Evolutionary conservation across 2,329 filamentous ascomycete genomes (phyloP).

Genomic region (Volutella citrinella): DNA sequence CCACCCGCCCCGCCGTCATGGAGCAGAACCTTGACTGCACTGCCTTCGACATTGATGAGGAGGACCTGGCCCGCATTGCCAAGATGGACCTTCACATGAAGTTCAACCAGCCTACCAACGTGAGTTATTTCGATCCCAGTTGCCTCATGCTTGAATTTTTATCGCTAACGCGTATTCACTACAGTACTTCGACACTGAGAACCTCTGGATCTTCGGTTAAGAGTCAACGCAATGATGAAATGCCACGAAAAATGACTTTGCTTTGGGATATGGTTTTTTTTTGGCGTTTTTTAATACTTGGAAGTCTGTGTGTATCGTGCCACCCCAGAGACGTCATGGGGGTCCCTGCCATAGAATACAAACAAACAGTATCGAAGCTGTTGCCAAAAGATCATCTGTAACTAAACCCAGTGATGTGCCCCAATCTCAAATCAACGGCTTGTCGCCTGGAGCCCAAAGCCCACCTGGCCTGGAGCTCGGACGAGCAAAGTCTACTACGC

Average conservation of each 20-base stretch:
- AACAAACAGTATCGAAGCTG: too few species aligned
- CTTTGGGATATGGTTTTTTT: constrained; percentile 16
- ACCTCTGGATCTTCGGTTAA: constrained; percentile 58
- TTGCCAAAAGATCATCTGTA: too few species aligned
- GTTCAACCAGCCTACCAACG: constrained; percentile 74
- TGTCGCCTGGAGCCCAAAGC: too few species aligned
- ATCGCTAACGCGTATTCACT: neutral
- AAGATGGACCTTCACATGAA: constrained; percentile 63
- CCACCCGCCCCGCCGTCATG: constrained; percentile 51
- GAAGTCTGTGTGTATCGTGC: constrained; percentile 21
- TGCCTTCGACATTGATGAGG: constrained; percentile 61
- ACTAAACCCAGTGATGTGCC: too few species aligned
- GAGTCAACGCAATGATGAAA: constrained; percentile 13
- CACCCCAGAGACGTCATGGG: constrained; percentile 16
- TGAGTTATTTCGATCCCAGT: too few species aligned
- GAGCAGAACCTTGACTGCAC: constrained; percentile 65
- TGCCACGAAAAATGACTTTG: constrained; percentile 16
- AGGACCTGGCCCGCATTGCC: constrained; percentile 66
- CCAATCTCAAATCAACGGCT: too few species aligned
- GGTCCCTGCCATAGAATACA: constrained; percentile 22
- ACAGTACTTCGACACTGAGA: constrained; percentile 54
- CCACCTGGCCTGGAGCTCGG: too few species aligned
- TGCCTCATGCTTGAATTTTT: too few species aligned
- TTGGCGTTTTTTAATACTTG: constrained; percentile 22
- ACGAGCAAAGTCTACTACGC: too few species aligned